Base-by-base conservation (phyloP, 164 flowering plant species). In the Liriodendron chinense region DNA sequence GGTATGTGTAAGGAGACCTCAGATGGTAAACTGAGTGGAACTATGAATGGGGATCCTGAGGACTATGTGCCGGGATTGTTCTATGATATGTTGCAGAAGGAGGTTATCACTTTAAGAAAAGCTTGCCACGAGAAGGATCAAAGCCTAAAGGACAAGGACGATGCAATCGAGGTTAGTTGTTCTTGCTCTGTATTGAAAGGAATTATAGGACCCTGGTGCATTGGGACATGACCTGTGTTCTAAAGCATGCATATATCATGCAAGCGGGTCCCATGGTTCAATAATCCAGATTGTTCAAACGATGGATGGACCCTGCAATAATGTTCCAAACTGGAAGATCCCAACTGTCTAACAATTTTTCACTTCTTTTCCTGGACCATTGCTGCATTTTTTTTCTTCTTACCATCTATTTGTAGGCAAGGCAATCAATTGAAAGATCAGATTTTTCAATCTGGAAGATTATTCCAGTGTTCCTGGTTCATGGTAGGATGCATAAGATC, bases 31-130 rank as follows among this genome's bases (percentile, higher is more conserved):
- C 72, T 73, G 23, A 74, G 59, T 74, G 89, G 80, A 13, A 79
- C 72, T 70, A 14, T 78, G 56, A 83, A 82, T 56, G 18, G 49
- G 20, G 87, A 82, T 69, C 66, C 65, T n/a, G 89, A 83, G 53
- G 94, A 91, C 73, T 70, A 10, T 74, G 91, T 91, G 21, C 84
- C 94, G 20, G 91, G 91, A 62, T 43, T 79, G 65, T 75, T 91
- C 72, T 91, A 89, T 76, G 94, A 91, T 80, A 80, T 87, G 81
- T 68, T 88, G 63, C 94, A 91, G 74, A 91, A 88, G 74, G 94
- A 91, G 77, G 94, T 91, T 66, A 72, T 91, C 14, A 22, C 82
- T 20, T 79, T 89, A 70, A 84, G 90, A 70, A 91, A 87, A 86
- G 87, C 87, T 74, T 82, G 89, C 82, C 81, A 85, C 70, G 90